phyloP scores from a whole-genome alignment of 345 rosid species.

The Eucalyptus pauciflora region DNA sequence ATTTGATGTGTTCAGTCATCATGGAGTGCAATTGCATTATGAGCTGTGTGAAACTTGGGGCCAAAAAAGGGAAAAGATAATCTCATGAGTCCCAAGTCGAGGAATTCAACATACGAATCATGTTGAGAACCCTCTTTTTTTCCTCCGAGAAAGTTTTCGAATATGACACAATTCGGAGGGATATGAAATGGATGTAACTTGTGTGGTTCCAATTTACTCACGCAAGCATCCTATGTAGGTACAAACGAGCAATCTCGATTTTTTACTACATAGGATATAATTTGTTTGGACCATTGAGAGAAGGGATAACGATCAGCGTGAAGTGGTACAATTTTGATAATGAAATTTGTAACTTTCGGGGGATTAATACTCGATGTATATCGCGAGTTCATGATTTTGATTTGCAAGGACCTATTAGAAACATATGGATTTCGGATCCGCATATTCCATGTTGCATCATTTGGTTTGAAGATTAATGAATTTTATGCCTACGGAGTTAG shows the following conservation, averaged over 20 bases:
- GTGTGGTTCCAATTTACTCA: background rate
- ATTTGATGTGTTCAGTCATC: background rate
- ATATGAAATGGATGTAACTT: background rate
- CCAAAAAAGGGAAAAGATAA: background rate
- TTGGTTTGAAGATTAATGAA: background rate
- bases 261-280: background rate
- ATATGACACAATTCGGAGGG: background rate
- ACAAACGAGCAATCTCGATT: background rate
- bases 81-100: background rate
- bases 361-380: background rate
- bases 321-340: background rate
- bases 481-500: background rate
- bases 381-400: background rate
- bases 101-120: background rate
- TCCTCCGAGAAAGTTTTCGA: background rate
- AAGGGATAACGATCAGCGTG: background rate
- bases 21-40: background rate
- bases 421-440: background rate
- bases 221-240: background rate
- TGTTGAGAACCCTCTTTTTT: background rate
- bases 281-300: background rate
- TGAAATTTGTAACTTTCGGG: background rate
- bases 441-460: background rate
- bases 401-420: background rate
- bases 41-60: background rate